phyloP scores from a whole-genome alignment of 2,329 filamentous ascomycete species.

The Calycina marina region DNA sequence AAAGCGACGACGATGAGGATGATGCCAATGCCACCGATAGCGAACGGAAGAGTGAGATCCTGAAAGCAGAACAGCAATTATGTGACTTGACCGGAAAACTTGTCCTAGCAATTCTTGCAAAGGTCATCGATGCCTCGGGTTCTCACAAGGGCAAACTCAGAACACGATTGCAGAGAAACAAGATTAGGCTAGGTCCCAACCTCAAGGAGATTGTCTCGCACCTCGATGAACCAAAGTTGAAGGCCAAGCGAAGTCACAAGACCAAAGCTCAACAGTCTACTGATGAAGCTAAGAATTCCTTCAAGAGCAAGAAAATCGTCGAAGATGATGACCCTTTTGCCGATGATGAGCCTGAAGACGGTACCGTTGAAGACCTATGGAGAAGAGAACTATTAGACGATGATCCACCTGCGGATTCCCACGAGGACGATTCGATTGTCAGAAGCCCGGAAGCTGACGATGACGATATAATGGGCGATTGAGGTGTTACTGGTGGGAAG shows the following conservation, averaged over 20 bases:
- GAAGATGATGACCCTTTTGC: constrained; percentile 21
- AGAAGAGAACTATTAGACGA: constrained; percentile 40
- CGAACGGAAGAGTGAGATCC: constrained; percentile 46
- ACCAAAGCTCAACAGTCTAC: constrained; percentile 29
- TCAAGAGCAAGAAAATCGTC: constrained; percentile 18
- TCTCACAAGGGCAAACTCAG: constrained; percentile 48
- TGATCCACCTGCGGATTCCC: constrained; percentile 21
- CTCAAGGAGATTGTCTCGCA: constrained; percentile 74
- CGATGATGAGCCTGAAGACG: constrained; percentile 37
- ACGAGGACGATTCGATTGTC: constrained; percentile 22
- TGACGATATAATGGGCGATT: constrained; percentile 30
- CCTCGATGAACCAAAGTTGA: constrained; percentile 54
- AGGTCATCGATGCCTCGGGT: constrained; percentile 53
- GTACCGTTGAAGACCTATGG: constrained; percentile 41
- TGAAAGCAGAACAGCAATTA: constrained; percentile 71
- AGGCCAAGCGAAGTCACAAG: constrained; percentile 23
- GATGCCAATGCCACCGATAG: constrained; percentile 38
- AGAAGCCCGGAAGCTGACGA: constrained; percentile 20
- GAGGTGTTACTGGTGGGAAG: no score
- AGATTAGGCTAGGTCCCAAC: constrained; percentile 64
- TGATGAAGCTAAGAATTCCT: constrained; percentile 29
- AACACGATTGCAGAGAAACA: constrained; percentile 64
- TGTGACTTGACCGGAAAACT: constrained; percentile 79
- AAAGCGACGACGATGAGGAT: constrained; percentile 40
- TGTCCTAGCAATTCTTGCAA: constrained; percentile 63